Conservation (phyloP, 768 basidiomycete species). For the Lactarius pseudohatsudake region DNA sequence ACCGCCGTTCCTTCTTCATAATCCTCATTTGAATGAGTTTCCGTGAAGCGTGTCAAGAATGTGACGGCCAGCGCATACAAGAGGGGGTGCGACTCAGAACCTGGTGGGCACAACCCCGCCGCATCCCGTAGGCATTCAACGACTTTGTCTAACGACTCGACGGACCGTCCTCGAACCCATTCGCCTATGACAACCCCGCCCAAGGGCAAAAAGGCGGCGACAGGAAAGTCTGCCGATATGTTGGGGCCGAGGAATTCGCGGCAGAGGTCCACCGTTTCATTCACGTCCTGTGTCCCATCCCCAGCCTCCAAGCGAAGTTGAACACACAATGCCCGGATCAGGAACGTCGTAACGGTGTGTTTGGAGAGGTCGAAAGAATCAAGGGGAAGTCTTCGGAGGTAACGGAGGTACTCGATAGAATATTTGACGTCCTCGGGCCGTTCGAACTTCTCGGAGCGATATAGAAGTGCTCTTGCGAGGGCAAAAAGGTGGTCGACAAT, state of each 20-base stretch:
- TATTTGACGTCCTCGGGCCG: neutral
- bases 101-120: neutral
- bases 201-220: neutral
- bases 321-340: neutral
- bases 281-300: neutral
- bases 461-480: neutral
- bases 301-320: neutral
- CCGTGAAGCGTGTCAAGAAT: neutral
- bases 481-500: no score
- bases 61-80: neutral
- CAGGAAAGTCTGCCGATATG: neutral
- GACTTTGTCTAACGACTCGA: neutral
- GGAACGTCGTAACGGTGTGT: neutral
- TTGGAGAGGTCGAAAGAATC: neutral
- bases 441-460: neutral
- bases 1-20: neutral
- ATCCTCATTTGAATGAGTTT: neutral
- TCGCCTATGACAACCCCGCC: neutral
- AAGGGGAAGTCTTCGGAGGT: neutral
- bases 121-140: neutral
- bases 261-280: neutral
- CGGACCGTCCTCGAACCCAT: neutral
- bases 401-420: neutral
- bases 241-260: neutral
- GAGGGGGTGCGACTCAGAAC: neutral